Base-by-base conservation (phyloP, 805 yeast genomes). In the Candida argentea region DNA sequence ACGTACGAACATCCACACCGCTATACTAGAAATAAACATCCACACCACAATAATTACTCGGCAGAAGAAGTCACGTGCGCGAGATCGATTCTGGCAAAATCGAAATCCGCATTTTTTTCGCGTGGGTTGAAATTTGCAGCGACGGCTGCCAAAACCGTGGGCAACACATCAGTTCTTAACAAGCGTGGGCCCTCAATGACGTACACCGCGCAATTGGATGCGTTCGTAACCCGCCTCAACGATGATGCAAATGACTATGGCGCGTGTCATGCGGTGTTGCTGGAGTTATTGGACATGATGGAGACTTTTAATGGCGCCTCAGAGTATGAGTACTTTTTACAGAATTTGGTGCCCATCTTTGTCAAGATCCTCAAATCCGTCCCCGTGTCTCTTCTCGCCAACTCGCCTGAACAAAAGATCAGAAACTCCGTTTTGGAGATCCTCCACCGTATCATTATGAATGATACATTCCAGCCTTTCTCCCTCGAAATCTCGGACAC, bases 271-370 rank as follows among this genome's bases (percentile, higher is more conserved):
- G 62, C 86, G 1, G 70, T 75, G 5, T 69, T 85, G 23, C 74
- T 86, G 4, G 96, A 89, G 51, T 61, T 89, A 25, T 70, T 91
- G 35, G 97, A 89, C 52, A 72, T 85, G 50, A 67, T 86, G 23
- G 97, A 89, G 47, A 70, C 85, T 2, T 80, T 82, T 52, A 79
- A 79, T 36, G 80, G 84, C 6, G 71, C 85, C 4, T 73, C 74
- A 14, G 96, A 87, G 41, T 85, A 86, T 50, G 86, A 79, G 35
- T 67, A 71, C 43, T 85, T 86, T 44, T 60, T 87, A 25, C 63
- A 73, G 33, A 70, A 67, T 37, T 52, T 85, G 41, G 53, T 87
- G 27, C 94, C 95, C 2, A 67, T 76, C 9, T 72, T 86, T 39
- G 52, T 80, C 31, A 59, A 65, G 28, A 67, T 76, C 25, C 60